These are phyloP conservation scores for Lactarius hengduanensis DNA, from an alignment of 768 basidiomycete species.

Conservation along the genomic window DNA sequence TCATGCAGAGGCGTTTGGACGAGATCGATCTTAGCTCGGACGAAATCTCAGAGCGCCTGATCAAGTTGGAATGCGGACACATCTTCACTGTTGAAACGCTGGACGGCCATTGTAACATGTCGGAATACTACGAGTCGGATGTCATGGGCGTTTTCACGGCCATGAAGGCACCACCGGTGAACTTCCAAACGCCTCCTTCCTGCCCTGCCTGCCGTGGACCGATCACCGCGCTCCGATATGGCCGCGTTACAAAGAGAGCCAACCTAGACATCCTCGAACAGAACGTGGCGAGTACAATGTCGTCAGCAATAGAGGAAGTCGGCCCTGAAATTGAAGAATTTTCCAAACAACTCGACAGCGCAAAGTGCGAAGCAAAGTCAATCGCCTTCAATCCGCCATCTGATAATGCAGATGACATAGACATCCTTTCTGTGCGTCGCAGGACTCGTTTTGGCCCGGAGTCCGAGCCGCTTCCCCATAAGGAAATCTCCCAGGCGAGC, in stretches of 20 bases:
- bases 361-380: constrained; percentile 27
- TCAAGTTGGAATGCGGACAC: constrained; percentile 39
- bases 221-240: constrained; percentile 38
- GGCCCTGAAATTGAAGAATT: constrained; percentile 22
- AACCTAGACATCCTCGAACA: constrained; percentile 41
- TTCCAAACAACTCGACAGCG: constrained; percentile 7
- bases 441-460: constrained; percentile 16
- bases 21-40: constrained; percentile 31
- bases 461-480: constrained; percentile 27
- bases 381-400: constrained; percentile 6
- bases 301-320: constrained; percentile 28
- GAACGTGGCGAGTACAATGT: constrained; percentile 38
- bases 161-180: constrained; percentile 33
- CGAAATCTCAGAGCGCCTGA: constrained; percentile 35
- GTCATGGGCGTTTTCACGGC: constrained; percentile 30
- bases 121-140: constrained; percentile 34
- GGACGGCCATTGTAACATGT: constrained; percentile 38
- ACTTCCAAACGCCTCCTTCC: constrained; percentile 34
- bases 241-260: constrained; percentile 39
- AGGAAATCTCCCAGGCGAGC: constrained; percentile 8
- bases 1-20: constrained; percentile 35
- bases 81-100: constrained; percentile 43
- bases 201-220: constrained; percentile 41
- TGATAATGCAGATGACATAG: constrained; percentile 3
- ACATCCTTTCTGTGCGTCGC: neutral